phyloP scores from a whole-genome alignment of 257 asterid genomes.

The Cinchona pubescens region DNA sequence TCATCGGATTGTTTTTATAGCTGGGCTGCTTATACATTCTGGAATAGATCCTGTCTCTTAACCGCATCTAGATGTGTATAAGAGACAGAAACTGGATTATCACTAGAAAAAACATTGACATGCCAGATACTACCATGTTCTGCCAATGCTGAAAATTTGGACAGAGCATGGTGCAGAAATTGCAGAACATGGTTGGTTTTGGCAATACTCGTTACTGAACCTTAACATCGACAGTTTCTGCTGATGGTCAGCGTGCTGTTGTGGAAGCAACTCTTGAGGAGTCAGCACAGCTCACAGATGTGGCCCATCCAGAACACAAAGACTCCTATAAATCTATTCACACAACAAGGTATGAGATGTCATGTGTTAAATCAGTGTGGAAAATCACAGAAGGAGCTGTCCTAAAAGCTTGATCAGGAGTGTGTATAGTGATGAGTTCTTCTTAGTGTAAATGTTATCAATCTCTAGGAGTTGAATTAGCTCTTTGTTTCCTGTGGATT shows the following conservation, averaged over 20 bases:
- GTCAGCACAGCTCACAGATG: slow-evolving; percentile 74
- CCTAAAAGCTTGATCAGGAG: slow-evolving; percentile 50
- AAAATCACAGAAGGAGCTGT: slow-evolving; percentile 95
- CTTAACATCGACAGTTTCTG: slow-evolving; percentile 74
- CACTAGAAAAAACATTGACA: slow-evolving; percentile 8
- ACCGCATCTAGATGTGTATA: too few relatives aligned
- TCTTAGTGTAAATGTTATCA: slow-evolving; percentile 30
- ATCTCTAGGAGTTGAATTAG: neutral
- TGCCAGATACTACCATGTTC: slow-evolving; percentile 86
- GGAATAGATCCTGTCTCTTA: too few relatives aligned
- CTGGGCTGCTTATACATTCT: neutral
- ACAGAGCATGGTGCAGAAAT: slow-evolving; percentile 77
- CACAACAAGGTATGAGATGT: slow-evolving; percentile 83
- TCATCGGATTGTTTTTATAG: neutral
- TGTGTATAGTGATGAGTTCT: slow-evolving; percentile 2
- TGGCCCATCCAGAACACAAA: slow-evolving; percentile 64
- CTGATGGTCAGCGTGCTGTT: slow-evolving; percentile 81
- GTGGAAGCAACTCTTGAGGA: slow-evolving; percentile 95
- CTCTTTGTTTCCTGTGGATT: neutral
- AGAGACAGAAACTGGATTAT: too few relatives aligned
- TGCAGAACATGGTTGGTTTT: slow-evolving; percentile 84
- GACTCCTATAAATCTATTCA: slow-evolving; percentile 74
- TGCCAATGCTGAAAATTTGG: slow-evolving; percentile 95
- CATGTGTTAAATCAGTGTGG: slow-evolving; percentile 67
- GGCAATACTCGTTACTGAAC: slow-evolving; percentile 69